These are phyloP conservation scores for Madurella mycetomatis DNA, from an alignment of 2,329 filamentous ascomycete species.

Conservation along the genomic window DNA sequence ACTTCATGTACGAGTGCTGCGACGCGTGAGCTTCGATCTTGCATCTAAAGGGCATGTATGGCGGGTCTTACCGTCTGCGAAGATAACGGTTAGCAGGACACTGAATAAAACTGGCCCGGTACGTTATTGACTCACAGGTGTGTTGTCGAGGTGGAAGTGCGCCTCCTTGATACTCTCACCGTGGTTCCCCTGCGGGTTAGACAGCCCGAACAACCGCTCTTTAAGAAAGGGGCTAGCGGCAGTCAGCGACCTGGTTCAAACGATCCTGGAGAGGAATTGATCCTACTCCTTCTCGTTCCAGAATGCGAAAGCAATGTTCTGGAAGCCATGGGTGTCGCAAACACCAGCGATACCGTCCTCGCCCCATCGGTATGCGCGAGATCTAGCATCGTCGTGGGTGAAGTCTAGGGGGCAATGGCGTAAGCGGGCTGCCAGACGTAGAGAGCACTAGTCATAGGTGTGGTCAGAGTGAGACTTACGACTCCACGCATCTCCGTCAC, in stretches of 20 bases:
- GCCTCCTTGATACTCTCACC: conserved; percentile 96
- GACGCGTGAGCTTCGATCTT: conserved; percentile 17
- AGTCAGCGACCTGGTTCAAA: conserved; percentile 35
- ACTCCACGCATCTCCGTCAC: conserved; percentile 91
- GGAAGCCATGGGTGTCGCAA: conserved; percentile 79
- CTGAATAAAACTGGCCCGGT: neutral
- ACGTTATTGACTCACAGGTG: conserved; percentile 51
- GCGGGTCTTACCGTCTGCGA: conserved; percentile 41
- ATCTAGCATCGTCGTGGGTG: conserved; percentile 85
- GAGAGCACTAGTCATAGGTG: neutral
- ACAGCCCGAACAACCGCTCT: conserved; percentile 89
- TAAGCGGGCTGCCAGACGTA: conserved; percentile 12
- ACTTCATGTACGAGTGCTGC: conserved; percentile 98
- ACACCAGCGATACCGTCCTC: conserved; percentile 97
- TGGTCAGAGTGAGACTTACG: conserved; percentile 53
- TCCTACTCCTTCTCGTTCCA: conserved; percentile 93
- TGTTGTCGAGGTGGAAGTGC: conserved; percentile 95
- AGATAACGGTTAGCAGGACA: conserved; percentile 26
- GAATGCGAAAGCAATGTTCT: conserved; percentile 93
- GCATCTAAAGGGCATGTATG: neutral
- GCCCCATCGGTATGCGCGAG: conserved; percentile 87
- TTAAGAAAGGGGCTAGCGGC: conserved; percentile 75
- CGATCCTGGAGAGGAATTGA: neutral
- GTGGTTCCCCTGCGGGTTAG: conserved; percentile 95
- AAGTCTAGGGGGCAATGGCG: conserved; percentile 59